phyloP scores from a whole-genome alignment of 768 basidiomycete species.

The Xerocomellus chrysenteron region DNA sequence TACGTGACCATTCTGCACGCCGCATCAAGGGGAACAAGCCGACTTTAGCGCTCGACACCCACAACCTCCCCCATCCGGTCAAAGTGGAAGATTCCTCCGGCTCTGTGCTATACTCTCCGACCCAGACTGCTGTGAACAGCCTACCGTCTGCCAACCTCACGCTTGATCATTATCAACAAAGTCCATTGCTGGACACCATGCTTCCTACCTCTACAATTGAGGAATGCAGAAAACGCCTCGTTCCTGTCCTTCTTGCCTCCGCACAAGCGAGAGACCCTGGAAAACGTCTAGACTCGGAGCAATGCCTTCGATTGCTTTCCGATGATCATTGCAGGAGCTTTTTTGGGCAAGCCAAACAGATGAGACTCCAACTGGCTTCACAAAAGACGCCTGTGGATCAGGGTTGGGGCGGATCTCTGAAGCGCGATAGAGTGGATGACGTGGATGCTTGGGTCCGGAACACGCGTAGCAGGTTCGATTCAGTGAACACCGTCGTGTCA shows the following conservation, averaged over 20 bases:
- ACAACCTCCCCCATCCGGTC: conserved; percentile 6
- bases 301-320: conserved; percentile 26
- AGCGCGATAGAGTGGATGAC: conserved; percentile 13
- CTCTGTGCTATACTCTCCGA: conserved; percentile 10
- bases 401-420: conserved; percentile 1
- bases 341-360: conserved; percentile 24
- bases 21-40: conserved; percentile 8
- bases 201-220: conserved; percentile 18
- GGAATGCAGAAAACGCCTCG: conserved; percentile 26
- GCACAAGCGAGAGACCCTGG: conserved; percentile 16
- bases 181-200: conserved; percentile 4
- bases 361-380: conserved; percentile 18
- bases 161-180: conserved; percentile 3
- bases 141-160: conserved; percentile 1
- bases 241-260: conserved; percentile 23
- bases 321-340: conserved; percentile 26
- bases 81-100: conserved; percentile 1
- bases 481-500: conserved; percentile 10
- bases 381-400: conserved; percentile 3
- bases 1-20: background rate
- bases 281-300: conserved; percentile 13
- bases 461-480: conserved; percentile 17
- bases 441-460: conserved; percentile 13
- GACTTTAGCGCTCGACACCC: conserved; percentile 15
- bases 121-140: conserved; percentile 11